Conservation (phyloP, 768 basidiomycete species). For the Serendipita sp. region DNA sequence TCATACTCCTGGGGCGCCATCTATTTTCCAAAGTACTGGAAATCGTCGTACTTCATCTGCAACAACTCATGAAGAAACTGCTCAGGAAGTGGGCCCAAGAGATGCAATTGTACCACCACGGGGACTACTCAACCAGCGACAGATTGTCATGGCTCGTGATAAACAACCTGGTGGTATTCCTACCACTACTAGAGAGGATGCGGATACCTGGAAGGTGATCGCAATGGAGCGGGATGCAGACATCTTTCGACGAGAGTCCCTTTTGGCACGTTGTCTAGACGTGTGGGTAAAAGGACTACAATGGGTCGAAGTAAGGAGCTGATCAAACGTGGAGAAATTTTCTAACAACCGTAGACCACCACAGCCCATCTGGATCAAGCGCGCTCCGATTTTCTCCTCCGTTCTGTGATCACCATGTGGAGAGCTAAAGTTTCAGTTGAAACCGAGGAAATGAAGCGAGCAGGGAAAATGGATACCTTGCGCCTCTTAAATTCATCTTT, state of each 20-base stretch:
- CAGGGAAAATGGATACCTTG: slow-evolving; percentile 28
- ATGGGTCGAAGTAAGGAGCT: slow-evolving; percentile 54
- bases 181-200: not conserved
- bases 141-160: too few relatives aligned
- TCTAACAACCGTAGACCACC: slow-evolving; percentile 40
- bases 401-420: slow-evolving; percentile 47
- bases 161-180: too few relatives aligned
- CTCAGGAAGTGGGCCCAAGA: slow-evolving; percentile 14
- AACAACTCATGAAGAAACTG: slow-evolving; percentile 27
- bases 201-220: slow-evolving; percentile 28
- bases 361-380: slow-evolving; percentile 52
- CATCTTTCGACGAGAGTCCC: slow-evolving; percentile 41
- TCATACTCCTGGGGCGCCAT: not conserved
- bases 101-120: too few relatives aligned
- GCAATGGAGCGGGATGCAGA: slow-evolving; percentile 54
- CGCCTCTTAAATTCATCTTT: slow-evolving; percentile 30
- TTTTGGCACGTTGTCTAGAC: slow-evolving; percentile 57
- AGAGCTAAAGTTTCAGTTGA: slow-evolving; percentile 22
- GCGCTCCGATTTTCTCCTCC: slow-evolving; percentile 47
- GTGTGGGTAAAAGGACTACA: slow-evolving; percentile 55
- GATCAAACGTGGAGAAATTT: slow-evolving; percentile 5
- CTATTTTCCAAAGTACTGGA: slow-evolving; percentile 9
- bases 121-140: too few relatives aligned
- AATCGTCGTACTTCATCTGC: slow-evolving; percentile 13
- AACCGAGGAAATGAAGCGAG: slow-evolving; percentile 27